Evolutionary conservation across 1,139 yeast genomes (phyloP).

Genomic region (Diutina catenulata): DNA sequence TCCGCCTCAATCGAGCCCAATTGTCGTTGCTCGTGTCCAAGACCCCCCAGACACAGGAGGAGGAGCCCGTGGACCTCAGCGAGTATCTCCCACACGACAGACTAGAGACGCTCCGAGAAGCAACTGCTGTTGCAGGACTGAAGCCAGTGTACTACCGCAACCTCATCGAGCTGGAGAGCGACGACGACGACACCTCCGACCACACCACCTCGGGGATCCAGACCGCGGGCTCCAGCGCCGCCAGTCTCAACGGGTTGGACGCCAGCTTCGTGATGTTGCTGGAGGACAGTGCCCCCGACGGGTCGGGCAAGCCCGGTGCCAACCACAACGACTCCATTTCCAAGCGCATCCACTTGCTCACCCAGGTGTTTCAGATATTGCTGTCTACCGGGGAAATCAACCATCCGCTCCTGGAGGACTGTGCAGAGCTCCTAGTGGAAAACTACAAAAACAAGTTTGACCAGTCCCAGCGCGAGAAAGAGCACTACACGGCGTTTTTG

Average conservation of each 20-base stretch:
- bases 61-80: no score
- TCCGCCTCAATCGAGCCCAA: conserved; percentile 21
- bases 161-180: conserved; percentile 5
- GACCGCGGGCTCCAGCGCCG: background rate
- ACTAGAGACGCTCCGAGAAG: conserved; percentile 14
- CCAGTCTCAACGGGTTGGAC: background rate
- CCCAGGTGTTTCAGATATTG: conserved; percentile 46
- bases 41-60: conserved; percentile 6
- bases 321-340: conserved; percentile 10
- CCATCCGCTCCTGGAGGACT: conserved; percentile 80
- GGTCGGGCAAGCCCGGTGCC: background rate
- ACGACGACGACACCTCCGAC: conserved; percentile 2
- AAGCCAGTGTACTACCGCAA: conserved; percentile 8
- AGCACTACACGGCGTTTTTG: conserved; percentile 61
- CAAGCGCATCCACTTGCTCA: conserved; percentile 39
- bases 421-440: conserved; percentile 59
- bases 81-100: conserved; percentile 24
- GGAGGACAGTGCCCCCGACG: background rate
- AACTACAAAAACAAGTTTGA: conserved; percentile 63
- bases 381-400: conserved; percentile 65
- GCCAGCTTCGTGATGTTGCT: background rate
- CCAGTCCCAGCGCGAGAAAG: conserved; percentile 67
- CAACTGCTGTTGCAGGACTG: conserved; percentile 7
- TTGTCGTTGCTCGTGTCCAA: conserved; percentile 19
- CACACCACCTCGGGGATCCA: background rate